Evolutionary conservation across 2,329 filamentous ascomycete genomes (phyloP), one percentile per base, ranked within the genome.

Genomic region (Hymenoscyphus fraxineus): DNA sequence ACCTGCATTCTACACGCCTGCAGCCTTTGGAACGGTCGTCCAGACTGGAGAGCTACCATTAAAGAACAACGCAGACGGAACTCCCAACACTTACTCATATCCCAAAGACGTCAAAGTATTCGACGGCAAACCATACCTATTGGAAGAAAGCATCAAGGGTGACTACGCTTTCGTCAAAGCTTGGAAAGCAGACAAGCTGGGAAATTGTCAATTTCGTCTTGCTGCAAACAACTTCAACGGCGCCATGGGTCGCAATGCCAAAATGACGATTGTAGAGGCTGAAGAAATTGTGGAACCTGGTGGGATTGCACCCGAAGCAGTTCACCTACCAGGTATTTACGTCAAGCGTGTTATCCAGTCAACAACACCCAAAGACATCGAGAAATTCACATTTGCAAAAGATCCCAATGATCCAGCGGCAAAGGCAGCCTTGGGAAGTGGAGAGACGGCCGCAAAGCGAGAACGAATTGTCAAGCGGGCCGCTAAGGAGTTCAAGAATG

Each of bases 141-240:
- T 97, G 77, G 93, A 97, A 77, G 87, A 95, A 77, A 86, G 89
- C 69, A 96, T 97, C 77, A 88, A 86, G 67, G 93, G 91, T 61
- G 93, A 97, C 79, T 95, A 96, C 73, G 93, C 93, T 60, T 94
- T 97, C 73, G 88, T 97, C 73, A 96, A 96, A 79, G 93, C 93
- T 10, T 94, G 90, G 84, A 95, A 93, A 80, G 93, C 93, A 66
- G 93, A 97, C 79, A 90, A 90, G 77, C 85, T 96, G 40, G 93
- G 93, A 59, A 97, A 97, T 82, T 92, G 91, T 77, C 89, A 92
- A 78, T 97, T 97, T 84, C 88, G 92, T 59, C 89, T 92, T 67
- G 86, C 93, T 0, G 92, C 92, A 22, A 88, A 92, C 78, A 96
- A 96, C 82, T 97, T 96, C 85, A 96, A 96, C 79, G 92, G 92